Evolutionary conservation across 1,139 yeast species (phyloP), one percentile per base, ranked within the genome.

Genomic region (Pneumocystis murina): DNA sequence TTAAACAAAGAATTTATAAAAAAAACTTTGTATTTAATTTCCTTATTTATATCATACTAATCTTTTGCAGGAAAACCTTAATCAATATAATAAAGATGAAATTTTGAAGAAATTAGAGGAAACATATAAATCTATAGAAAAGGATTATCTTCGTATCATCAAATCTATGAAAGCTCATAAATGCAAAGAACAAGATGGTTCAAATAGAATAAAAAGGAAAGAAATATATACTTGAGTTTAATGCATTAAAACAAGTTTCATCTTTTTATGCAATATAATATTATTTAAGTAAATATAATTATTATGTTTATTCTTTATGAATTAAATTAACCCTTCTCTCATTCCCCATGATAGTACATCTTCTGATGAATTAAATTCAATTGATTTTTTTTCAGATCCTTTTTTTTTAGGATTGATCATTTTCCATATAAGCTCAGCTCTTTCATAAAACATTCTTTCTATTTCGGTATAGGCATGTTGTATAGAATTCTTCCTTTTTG

Each of bases 51-150:
- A 43, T 17, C 14, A 10, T 10, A 12, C 14, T 41, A 17, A 12
- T 24, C 17, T 24, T 48, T 36, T 40, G 14, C 82, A 78, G 69
- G 97, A 90, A 66, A 92, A 89, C 0, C 77, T 92, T 67, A 76
- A 75, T 43, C 86, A 84, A 8, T 76, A 89, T 73, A 91, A 85
- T 63, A 78, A 77, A 38, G 78, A 82, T 1, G 84, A 84, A 24
- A 79, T 82, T 67, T 79, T 79, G 67, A 88, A 84, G 69, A 87
- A 86, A 71, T 75, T 91, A 38, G 90, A 88, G 65, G 84, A 85
- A 6, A 92, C 96, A 0, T 90, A 84, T 70, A 80, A 80, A 65
- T 76, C 84, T 16, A 77, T 88, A 66, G 82, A 82, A 63, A 85
- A 82, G 61, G 95, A 88, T 69, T 90, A 88, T 73, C 72, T 74